phyloP scores from a whole-genome alignment of 2,329 filamentous ascomycete genomes.

The Ceratocystis cacaofunesta region DNA sequence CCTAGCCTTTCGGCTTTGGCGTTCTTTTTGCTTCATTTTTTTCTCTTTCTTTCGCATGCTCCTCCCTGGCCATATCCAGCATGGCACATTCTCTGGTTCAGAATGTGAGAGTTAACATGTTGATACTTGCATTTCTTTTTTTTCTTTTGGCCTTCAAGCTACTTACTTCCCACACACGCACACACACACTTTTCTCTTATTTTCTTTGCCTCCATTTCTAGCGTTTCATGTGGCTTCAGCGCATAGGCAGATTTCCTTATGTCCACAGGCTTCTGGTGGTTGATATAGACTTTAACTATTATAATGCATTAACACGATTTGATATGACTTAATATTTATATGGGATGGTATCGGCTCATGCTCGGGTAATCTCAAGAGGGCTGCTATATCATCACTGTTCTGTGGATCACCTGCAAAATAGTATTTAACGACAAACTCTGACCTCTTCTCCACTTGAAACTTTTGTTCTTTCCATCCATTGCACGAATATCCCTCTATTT shows the following conservation, averaged over 20 bases:
- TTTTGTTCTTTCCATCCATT: not conserved
- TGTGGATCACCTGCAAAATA: not conserved
- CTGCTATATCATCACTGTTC: not conserved
- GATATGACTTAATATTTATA: not conserved
- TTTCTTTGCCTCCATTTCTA: not conserved
- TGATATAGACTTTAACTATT: not conserved
- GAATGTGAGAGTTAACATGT: not conserved
- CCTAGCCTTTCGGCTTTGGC: not conserved
- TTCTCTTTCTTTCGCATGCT: not conserved
- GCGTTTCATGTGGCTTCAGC: not conserved
- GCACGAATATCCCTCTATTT: not conserved
- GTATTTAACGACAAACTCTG: conserved; percentile 5
- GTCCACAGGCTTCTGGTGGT: not conserved
- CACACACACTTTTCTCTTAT: not conserved
- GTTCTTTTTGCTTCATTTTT: not conserved
- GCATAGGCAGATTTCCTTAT: not conserved
- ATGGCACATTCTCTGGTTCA: not conserved
- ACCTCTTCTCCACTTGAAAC: not conserved
- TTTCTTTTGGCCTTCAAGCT: not conserved
- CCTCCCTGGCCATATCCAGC: not conserved
- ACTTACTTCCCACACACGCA: not conserved
- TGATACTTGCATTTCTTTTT: not conserved
- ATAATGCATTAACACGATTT: not conserved
- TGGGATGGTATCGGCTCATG: not conserved
- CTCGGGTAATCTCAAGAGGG: not conserved